Percentiles rank a stretch among this genome's conserved stretches.
Evolutionary conservation across 2,329 filamentous ascomycete genomes (phyloP).

Genomic region (Botrytis porri): DNA sequence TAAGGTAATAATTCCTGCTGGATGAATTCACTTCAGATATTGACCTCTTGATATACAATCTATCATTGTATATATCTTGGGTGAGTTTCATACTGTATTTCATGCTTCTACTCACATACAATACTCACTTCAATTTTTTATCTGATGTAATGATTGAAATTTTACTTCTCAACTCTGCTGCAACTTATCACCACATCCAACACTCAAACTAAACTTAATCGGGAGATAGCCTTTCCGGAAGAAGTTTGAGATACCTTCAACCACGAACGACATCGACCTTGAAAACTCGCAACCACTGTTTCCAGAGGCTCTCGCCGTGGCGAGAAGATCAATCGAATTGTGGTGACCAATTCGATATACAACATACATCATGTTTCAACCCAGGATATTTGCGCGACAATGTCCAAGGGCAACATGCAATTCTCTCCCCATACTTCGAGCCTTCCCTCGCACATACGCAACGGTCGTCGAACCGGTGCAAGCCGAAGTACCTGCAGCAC

Average conservation of each 20-base stretch:
- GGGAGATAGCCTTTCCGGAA: conserved; percentile 6
- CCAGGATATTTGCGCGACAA: conserved; percentile 55
- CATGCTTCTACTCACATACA: neutral
- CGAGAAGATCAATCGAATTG: conserved; percentile 22
- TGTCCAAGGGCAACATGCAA: conserved; percentile 45
- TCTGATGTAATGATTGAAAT: neutral
- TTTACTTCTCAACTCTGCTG: neutral
- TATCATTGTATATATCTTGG: too few relatives aligned
- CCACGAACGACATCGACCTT: conserved; percentile 15
- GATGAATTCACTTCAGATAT: neutral
- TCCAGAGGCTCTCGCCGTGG: conserved; percentile 16
- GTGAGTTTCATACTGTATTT: neutral
- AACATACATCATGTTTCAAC: conserved; percentile 57
- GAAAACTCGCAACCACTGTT: conserved; percentile 9
- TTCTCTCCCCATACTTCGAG: conserved; percentile 46
- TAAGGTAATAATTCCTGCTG: neutral
- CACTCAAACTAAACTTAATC: conserved; percentile 14
- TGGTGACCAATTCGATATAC: conserved; percentile 10
- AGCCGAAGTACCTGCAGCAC: conserved; percentile 39
- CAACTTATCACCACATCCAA: neutral
- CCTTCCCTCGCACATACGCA: conserved; percentile 51
- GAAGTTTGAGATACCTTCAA: conserved; percentile 19
- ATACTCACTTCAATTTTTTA: neutral
- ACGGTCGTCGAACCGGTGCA: conserved; percentile 43
- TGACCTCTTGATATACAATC: neutral